Evolutionary conservation across 139 green algal species (phyloP).

Genomic region (Chlamydomonas eustigma): DNA sequence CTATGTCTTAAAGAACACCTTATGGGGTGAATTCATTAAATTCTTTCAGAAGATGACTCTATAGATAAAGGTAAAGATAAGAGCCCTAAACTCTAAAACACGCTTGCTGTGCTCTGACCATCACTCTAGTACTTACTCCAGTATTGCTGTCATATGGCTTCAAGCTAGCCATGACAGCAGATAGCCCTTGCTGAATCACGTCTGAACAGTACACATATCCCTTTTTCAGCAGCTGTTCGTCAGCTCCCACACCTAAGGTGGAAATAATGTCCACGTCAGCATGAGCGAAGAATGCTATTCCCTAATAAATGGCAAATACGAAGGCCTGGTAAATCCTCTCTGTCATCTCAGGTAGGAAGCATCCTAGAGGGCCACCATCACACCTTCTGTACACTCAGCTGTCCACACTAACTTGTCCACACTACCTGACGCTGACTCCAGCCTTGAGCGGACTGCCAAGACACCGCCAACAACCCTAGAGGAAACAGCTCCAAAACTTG

Average conservation of each 20-base stretch:
- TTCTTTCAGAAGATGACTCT: too few relatives aligned
- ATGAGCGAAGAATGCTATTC: too few relatives aligned
- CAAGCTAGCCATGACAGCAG: slow-evolving; percentile 29
- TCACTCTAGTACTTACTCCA: not conserved
- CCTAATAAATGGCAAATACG: too few relatives aligned
- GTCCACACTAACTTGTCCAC: not conserved
- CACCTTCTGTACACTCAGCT: not conserved
- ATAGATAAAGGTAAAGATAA: too few relatives aligned
- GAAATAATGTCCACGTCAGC: too few relatives aligned
- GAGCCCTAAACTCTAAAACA: too few relatives aligned
- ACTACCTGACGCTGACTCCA: not conserved
- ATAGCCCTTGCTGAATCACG: slow-evolving; percentile 44
- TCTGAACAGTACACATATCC: slow-evolving; percentile 37
- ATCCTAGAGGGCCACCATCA: not conserved
- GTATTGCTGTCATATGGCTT: slow-evolving; percentile 22
- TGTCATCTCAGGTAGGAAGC: not conserved
- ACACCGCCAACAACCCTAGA: not conserved
- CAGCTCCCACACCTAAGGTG: slow-evolving; percentile 13
- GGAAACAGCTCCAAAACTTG: not conserved
- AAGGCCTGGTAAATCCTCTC: too few relatives aligned
- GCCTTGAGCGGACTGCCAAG: not conserved
- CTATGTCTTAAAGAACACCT: too few relatives aligned
- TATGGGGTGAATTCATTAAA: too few relatives aligned
- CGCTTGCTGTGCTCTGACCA: not conserved
- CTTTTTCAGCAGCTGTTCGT: slow-evolving; percentile 21